Evolutionary conservation across 2,329 filamentous ascomycete genomes (phyloP), one percentile per base, ranked within the genome.

Genomic region (Fusarium sp.): DNA sequence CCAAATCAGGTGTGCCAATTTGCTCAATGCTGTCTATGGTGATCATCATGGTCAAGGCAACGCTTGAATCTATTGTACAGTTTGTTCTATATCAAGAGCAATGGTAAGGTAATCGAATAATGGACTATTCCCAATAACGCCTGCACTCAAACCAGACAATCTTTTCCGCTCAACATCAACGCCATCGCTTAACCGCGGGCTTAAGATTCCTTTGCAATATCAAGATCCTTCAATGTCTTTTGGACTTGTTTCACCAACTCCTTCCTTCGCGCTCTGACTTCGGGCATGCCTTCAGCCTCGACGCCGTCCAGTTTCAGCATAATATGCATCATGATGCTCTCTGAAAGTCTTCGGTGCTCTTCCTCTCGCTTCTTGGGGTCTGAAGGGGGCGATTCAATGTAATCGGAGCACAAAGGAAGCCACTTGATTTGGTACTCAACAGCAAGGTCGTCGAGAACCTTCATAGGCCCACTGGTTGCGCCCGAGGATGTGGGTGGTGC

Each of bases 301-400:
- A 95, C 89, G 28, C 88, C 91, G 79, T 96, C 93, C 42, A 94
- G 81, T 83, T 95, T 95, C 72, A 96, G 82, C 41, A 95, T 78
- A 6, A 95, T 89, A 75, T 95, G 92, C 70, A 91, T 90, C 85
- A 96, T 85, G 42, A 95, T 88, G 9, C 91, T 93, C 84, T 96
- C 93, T 8, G 90, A 91, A 24, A 96, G 81, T 79, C 89, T 91
- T 79, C 92, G 91, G 79, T 95, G 91, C 78, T 95, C 92, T 38
- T 94, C 93, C 20, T 88, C 87, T 55, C 89, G 85, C 85, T 92
- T 94, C 80, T 91, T 91, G 42, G 83, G 78, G 57, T 94, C 92
- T 7, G 82, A 79, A 0, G 93, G 93, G 16, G 93, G 91, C 14
- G 86, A 84, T 11, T 83, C 83, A 26, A 88, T 86, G 79, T 90